Base-by-base conservation (phyloP, 2,329 filamentous ascomycete species). In the Daldinia sp. region DNA sequence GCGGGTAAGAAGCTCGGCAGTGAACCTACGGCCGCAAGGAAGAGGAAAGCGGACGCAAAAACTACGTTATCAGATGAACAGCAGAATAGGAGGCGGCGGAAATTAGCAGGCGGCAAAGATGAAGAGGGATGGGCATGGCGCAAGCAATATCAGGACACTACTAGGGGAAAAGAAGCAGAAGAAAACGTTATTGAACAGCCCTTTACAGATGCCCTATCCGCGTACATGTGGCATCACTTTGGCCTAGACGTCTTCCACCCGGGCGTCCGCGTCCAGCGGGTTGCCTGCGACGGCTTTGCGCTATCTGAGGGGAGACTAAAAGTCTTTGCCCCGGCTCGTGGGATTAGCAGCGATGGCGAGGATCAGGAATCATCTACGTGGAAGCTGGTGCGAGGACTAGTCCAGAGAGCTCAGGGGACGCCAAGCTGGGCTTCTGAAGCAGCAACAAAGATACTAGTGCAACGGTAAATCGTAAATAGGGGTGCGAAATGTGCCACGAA, bases 61-160 rank as follows among this genome's bases (percentile, higher is more conserved):
- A 71, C 66, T 10, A 55, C 56, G 5, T 42, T 69, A 6, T 71
- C 69, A 12, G 64, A 63, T 33, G 60, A 65, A 18, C 69, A 71
- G n/a, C 50, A 71, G 48, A 26, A 67, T 1, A 77, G 78, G 13
- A 80, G 83, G 58, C 80, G 84, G 2, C 80, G 82, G n/a, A 81
- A 78, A 50, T 76, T 87, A 0, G 84, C 84, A 0, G 85, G 85
- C 0, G 79, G 79, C 10, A 80, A 83, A 62, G 75, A 79, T 7
- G 85, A 87, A 65, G 85, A 88, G 60, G 85, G 86, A 3, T 88
- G 86, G 86, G 80, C 74, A 2, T 88, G 86, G 86, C 79, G 81
- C 54, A 53, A 6, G 35, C 57, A 62, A n/a, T 50, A 53, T 30
- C 18, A 35, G 39, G 26, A 9, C 35, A 35, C 13, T 15, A 26